Evolutionary conservation across 257 asterid species (phyloP).

Genomic region (Penstemon newberryi): DNA sequence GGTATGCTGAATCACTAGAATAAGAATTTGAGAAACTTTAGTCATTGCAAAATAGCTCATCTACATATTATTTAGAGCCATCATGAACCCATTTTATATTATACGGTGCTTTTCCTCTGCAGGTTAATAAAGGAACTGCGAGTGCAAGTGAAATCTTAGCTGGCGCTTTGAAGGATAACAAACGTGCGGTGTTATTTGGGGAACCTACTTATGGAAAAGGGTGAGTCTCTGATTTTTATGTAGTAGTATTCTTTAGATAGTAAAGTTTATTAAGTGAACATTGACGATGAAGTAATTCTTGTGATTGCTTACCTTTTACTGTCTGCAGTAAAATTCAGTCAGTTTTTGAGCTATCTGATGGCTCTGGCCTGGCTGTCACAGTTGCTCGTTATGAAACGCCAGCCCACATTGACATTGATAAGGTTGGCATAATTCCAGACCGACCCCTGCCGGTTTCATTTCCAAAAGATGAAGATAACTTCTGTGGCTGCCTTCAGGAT

Average conservation of each 20-base stretch:
- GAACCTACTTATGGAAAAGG: conserved; percentile 98
- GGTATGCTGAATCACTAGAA: conserved; percentile 44
- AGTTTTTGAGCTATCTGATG: conserved; percentile 92
- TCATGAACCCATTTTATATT: not conserved
- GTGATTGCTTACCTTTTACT: conserved; percentile 9
- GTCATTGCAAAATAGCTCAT: not conserved
- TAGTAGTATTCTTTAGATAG: not conserved
- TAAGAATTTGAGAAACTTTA: not conserved
- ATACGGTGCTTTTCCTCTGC: conserved; percentile 9
- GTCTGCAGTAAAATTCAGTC: conserved; percentile 86
- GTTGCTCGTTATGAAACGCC: conserved; percentile 98
- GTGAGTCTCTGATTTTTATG: conserved; percentile 34
- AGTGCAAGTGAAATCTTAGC: conserved; percentile 98
- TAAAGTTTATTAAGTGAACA: not conserved
- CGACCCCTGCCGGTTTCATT: conserved; percentile 78
- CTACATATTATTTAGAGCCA: too few relatives aligned
- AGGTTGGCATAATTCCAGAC: conserved; percentile 92
- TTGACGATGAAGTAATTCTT: conserved; percentile 20
- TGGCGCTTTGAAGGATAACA: conserved; percentile 94
- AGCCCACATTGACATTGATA: conserved; percentile 85
- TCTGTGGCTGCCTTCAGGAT: conserved; percentile 88
- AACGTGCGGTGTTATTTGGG: conserved; percentile 81
- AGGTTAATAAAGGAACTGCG: conserved; percentile 99
- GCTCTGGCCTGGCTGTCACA: conserved; percentile 94
- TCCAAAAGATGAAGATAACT: conserved; percentile 78